Base-by-base conservation (phyloP, 257 asterid genomes). In the Craterostigma plantagineum region DNA sequence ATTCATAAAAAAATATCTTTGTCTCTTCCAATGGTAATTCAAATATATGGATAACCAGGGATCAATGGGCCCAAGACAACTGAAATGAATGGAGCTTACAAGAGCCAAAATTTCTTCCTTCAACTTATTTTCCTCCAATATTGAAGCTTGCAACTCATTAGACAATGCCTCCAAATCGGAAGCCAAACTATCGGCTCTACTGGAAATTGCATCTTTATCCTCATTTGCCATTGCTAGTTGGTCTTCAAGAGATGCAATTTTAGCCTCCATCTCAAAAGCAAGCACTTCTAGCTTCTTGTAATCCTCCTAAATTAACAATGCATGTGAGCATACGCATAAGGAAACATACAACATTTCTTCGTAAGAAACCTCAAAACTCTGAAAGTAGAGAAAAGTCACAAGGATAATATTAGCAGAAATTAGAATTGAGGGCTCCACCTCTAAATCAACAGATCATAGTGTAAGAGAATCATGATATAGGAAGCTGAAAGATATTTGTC, bases 221-320 rank as follows among this genome's bases (percentile, higher is more conserved):
- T 33, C 69, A 43, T 52, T 55, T 23, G 76, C 66, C 34, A 45
- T 45, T 46, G 65, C 55, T 55, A 87, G 56, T 60, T 74, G 81
- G 41, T 87, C 91, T 56, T 76, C 91, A 59, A 87, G 50, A 45
- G 92, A 72, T 51, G 72, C 91, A 50, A 82, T 82, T 62, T 76
- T 62, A 33, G 78, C 49, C 61, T 87, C 98, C 95, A 82, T 82
- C 69, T 83, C 91, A 69, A 66, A 82, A 43, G 95, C 91, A 48
- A 87, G 91, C 52, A 74, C 86, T 72, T 87, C 95, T 65, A 79
- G 72, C 53, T 54, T 79, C 74, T 68, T 71, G 77, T 72, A 75
- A 33, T 79, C 95, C 48, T 75, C 85, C 95, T 87, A 54, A 55
- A 63, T 34, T 41, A 30, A 35, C n/a, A 12, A 36, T 36, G 40